Base-by-base conservation (phyloP, 306 rosid genomes). In the Bauhinia variegata region DNA sequence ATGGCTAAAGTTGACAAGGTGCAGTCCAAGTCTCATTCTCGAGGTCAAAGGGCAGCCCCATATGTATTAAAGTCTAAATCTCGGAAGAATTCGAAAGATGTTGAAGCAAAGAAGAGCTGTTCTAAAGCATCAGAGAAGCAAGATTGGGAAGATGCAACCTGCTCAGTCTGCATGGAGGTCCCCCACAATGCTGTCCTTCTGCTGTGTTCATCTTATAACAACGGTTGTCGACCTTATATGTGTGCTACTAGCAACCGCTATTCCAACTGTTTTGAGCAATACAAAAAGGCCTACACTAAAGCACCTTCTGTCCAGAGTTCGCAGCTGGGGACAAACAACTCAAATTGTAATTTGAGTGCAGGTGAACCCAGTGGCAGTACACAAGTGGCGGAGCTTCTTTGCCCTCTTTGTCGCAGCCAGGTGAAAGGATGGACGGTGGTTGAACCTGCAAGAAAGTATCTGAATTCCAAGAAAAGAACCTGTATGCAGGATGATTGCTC, bases 361-460 rank as follows among this genome's bases (percentile, higher is more conserved):
- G 87, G 78, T 73, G 84, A 83, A 51, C 64, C 75, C 6, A 73
- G 33, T 65, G 88, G 75, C 56, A 81, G 70, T 67, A 13, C 64
- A 15, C 83, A 85, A 54, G 82, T 66, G 60, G 83, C 91, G 1
- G 91, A 90, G 87, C 97, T 95, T 70, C 84, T 90, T 50, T 95
- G 99, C 74, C 99, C 99, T 18, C 96, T 95, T 54, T 95, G 99
- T 71, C 89, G 97, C 52, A 87, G 89, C 48, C 92, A 86, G 79
- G 97, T 95, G 65, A 95, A 95, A 76, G 99, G 99, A 16, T 95
- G 99, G 97, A 88, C 99, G 8, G 95, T 95, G 75, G 96, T 95
- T 76, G 96, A 90, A 42, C 90, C 80, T 2, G 99, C 95, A 23
- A 75, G 97, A 47, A 79, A 86, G 77, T 82, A 84, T 85, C 84